Base-by-base conservation (phyloP, 169 alveolate species). In the Blepharisma undulans region DNA sequence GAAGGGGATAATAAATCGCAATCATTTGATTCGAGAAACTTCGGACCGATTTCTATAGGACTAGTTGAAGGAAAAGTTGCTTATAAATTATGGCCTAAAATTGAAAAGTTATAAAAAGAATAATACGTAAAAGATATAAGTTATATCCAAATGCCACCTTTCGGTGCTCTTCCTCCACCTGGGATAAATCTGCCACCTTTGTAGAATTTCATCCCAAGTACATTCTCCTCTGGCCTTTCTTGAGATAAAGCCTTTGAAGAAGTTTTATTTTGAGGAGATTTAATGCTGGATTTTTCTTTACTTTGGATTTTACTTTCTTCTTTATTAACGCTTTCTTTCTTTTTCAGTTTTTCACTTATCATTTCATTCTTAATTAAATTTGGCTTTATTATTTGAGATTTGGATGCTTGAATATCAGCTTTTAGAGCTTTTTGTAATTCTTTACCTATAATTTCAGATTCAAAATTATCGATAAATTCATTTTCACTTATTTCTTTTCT, bases 1-100 rank as follows among this genome's bases (percentile, higher is more conserved):
- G 96, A 93, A 92, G 96, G 96, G 1, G 96, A 93, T 80, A 93
- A 93, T 72, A 82, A 74, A 80, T 30, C 30, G 4, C 90, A 93
- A 59, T 80, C 92, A 6, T 33, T 90, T 66, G 96, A 93, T 76
- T 92, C 95, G 10, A 87, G 96, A 48, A 76, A 93, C 34, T 93
- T 86, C 82, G 96, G 96, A 0, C 94, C 94, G 25, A 32, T 93
- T 16, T 61, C 92, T 90, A 22, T 72, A 76, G 27, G 78, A 18
- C 34, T 93, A 25, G 91, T 93, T 3, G 77, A 89, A 22, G 96
- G 96, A 48, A 30, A 78, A 34, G 91, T 79, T 4, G 76, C 89
- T 34, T 29, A 36, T 27, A 76, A 78, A 79, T 22, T 91, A 25
- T 93, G 94, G 92, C 66, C 66, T 48, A 48, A 48, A 48, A 48